These are phyloP conservation scores for Salix viminalis DNA, from an alignment of 345 rosid genomes.

Conservation along the genomic window DNA sequence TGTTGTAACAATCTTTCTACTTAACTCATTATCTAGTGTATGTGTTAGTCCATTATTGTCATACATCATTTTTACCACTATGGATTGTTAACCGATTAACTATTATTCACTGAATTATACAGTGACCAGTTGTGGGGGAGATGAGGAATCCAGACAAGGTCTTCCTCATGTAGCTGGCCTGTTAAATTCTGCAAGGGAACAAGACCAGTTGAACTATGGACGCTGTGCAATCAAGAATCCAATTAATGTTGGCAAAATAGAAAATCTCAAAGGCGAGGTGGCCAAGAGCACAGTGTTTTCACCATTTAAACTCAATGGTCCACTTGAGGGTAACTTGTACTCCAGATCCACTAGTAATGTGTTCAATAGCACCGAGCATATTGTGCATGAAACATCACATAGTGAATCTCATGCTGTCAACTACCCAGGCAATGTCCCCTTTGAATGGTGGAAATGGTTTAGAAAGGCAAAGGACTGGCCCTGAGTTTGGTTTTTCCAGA, in stretches of 20 bases:
- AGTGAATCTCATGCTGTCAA: slow-evolving; percentile 25
- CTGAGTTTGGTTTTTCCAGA: slow-evolving; percentile 26
- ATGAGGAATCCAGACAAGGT: slow-evolving; percentile 22
- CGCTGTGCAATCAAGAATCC: slow-evolving; percentile 6
- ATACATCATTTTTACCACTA: neutral
- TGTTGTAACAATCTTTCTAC: slow-evolving; percentile 16
- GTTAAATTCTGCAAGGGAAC: slow-evolving; percentile 21
- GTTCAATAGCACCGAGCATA: slow-evolving; percentile 7
- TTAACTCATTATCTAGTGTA: slow-evolving; percentile 4
- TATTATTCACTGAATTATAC: slow-evolving; percentile 29
- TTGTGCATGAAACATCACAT: slow-evolving; percentile 15
- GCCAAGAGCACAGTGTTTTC: slow-evolving; percentile 16
- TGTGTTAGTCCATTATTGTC: slow-evolving; percentile 5
- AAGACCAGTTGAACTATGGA: slow-evolving; percentile 20
- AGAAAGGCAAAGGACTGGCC: slow-evolving; percentile 17
- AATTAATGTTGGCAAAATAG: slow-evolving; percentile 10
- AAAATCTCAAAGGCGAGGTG: slow-evolving; percentile 11
- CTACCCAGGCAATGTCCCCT: slow-evolving; percentile 12
- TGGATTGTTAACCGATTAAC: slow-evolving; percentile 15
- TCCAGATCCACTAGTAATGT: slow-evolving; percentile 12
- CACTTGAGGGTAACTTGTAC: slow-evolving; percentile 18
- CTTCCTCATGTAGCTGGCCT: slow-evolving; percentile 20
- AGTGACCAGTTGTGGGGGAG: slow-evolving; percentile 24
- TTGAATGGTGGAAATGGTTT: slow-evolving; percentile 14
- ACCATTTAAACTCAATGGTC: neutral